Base-by-base conservation (phyloP, 306 rosid species). In the Geum urbanum region DNA sequence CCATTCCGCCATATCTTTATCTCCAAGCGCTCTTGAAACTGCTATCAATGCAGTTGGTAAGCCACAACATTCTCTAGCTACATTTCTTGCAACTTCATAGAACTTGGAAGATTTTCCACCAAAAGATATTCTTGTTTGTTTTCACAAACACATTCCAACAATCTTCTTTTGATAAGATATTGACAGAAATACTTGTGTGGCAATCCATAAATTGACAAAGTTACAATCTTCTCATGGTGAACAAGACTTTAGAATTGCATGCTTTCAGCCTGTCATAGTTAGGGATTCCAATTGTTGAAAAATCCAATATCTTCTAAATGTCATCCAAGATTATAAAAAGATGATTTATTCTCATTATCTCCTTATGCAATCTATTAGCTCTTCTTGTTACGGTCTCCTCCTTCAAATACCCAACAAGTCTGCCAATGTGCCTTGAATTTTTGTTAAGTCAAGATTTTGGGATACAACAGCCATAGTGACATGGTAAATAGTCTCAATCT, bases 1-100 rank as follows among this genome's bases (percentile, higher is more conserved):
- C n/a, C n/a, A n/a, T n/a, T n/a, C n/a, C n/a, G n/a, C n/a, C n/a
- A n/a, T n/a, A n/a, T n/a, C n/a, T n/a, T n/a, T n/a, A n/a, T n/a
- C 54, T 4, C 54, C 19, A 13, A 49, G 19, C n/a, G n/a, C n/a
- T n/a, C n/a, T n/a, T 18, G 71, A 79, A 41, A 76, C 73, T 10
- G 71, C 27, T 10, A 50, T 69, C 15, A 77, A 63, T 2, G 73
- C 73, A 12, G 77, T 40, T 0, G 81, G 85, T 45, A 81, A 62
- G 15, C 76, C 74, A 3, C 8, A 41, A 14, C 82, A 81, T 37
- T 77, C 79, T n/a, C 41, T 6, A 0, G 74, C 79, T 14, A 81
- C 69, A 41, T 41, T 45, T 0, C 49, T 44, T 0, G 75, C 84
- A 7, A 81, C 39, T 3, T 24, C 48, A 50, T 64, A 54, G 22